Conservation (phyloP, 2,329 filamentous ascomycete species). For the Apiospora pterosperma region DNA sequence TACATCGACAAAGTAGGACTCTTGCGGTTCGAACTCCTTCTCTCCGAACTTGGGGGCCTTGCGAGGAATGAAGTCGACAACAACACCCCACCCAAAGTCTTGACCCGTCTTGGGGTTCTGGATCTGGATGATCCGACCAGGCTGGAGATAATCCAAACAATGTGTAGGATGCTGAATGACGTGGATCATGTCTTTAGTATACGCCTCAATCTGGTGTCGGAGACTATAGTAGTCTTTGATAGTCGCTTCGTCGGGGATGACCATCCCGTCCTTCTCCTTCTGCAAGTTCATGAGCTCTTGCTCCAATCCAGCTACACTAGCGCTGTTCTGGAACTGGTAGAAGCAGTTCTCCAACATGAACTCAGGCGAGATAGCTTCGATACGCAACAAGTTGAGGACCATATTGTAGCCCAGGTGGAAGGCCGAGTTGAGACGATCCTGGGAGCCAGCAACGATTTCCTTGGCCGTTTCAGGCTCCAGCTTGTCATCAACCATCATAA, state of each 20-base stretch:
- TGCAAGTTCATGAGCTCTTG: conserved; percentile 79
- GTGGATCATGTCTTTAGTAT: conserved; percentile 83
- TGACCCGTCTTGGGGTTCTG: conserved; percentile 65
- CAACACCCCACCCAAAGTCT: conserved; percentile 93
- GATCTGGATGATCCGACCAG: conserved; percentile 83
- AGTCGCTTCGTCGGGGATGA: conserved; percentile 80
- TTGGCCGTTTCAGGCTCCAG: conserved; percentile 94
- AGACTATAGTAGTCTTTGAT: conserved; percentile 95
- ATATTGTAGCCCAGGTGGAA: conserved; percentile 99
- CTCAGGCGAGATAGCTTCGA: conserved; percentile 98
- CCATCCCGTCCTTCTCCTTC: conserved; percentile 66
- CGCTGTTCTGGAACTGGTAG: conserved; percentile 95
- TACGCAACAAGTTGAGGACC: conserved; percentile 92
- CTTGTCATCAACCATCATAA: conserved; percentile 98
- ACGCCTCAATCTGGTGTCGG: conserved; percentile 76
- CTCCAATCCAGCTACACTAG: conserved; percentile 79
- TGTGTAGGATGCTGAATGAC: conserved; percentile 92
- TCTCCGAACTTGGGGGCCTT: conserved; percentile 63
- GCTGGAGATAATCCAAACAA: conserved; percentile 78
- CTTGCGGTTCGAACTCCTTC: conserved; percentile 68
- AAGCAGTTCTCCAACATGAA: conserved; percentile 99
- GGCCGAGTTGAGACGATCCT: conserved; percentile 95
- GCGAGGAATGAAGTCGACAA: conserved; percentile 70
- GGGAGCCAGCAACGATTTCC: conserved; percentile 91
- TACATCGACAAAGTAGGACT: conserved; percentile 81